Percentiles rank a stretch among this genome's conserved stretches.
phyloP scores from a whole-genome alignment of 1,284 basidiomycete genomes.

The Ceratobasidium sp. region DNA sequence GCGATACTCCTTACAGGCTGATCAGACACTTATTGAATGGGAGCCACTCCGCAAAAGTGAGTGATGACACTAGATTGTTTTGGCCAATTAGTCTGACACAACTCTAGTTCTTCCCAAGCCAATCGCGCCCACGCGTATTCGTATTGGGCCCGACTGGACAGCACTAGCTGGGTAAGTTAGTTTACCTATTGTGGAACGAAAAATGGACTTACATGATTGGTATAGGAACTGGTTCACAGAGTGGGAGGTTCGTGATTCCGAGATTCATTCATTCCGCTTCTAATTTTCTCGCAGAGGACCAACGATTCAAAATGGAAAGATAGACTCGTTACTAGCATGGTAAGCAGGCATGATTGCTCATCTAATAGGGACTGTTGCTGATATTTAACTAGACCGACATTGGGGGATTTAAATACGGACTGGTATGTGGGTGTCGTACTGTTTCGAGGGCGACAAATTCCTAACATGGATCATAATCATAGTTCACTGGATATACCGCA shows the following conservation, averaged over 20 bases:
- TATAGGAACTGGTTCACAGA: constrained; percentile 54
- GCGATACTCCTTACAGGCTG: constrained; percentile 52
- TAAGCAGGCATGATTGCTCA: constrained; percentile 38
- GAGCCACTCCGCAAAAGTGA: constrained; percentile 52
- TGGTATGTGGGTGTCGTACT: constrained; percentile 38
- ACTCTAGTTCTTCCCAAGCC: constrained; percentile 51
- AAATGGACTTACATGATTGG: constrained; percentile 34
- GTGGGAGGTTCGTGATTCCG: constrained; percentile 48
- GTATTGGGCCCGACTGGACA: constrained; percentile 56
- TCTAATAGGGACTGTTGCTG: background rate
- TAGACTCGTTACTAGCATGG: constrained; percentile 54
- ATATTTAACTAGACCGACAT: constrained; percentile 48
- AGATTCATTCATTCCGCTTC: constrained; percentile 36
- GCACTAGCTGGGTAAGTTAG: constrained; percentile 48
- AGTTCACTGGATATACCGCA: constrained; percentile 51
- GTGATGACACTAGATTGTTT: constrained; percentile 28
- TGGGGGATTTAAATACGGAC: constrained; percentile 51
- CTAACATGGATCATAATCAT: background rate
- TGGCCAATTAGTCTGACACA: background rate
- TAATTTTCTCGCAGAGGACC: constrained; percentile 45
- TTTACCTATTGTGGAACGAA: too few relatives aligned
- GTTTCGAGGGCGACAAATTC: background rate
- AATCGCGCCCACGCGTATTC: constrained; percentile 51
- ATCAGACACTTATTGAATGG: constrained; percentile 54
- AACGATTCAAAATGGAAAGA: constrained; percentile 53